Evolutionary conservation across 2,329 filamentous ascomycete genomes (phyloP), one percentile per base, ranked within the genome.

Genomic region (Penicillium occitanis): DNA sequence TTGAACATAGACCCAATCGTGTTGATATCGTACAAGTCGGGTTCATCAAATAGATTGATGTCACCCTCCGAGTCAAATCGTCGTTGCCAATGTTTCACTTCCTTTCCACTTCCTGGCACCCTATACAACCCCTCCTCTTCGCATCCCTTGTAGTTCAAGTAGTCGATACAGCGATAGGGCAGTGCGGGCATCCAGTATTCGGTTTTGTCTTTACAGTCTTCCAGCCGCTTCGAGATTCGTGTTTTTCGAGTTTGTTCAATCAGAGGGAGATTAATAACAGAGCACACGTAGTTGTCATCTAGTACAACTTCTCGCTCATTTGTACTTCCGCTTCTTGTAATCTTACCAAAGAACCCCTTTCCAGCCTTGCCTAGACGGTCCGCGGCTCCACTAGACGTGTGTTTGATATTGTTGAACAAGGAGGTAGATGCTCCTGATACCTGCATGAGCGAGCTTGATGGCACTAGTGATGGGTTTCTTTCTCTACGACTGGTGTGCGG

Each of bases 181-280:
- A 98, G 89, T 6, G 93, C 91, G 13, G 94, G 94, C 93, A 98
- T 97, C 94, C 94, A 98, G 75, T 96, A 98, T 74, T 97, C 94
- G 0, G 94, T 98, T 83, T 97, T 97, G 75, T 98, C 94, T 68
- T 90, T 87, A 10, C 93, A 97, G 68, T 91, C 88, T 74, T 96
- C 92, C 51, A 98, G 82, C 35, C 90, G 88, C 78, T 94, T 96
- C 7, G 93, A 96, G 75, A 98, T 97, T 69, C 94, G 87, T 0
- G 94, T 97, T 69, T 89, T 83, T n/a, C 94, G 88, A 6, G 93
- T 93, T 79, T 98, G 94, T 76, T 97, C 90, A 30, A 96, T 85
- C 35, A 98, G 82, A 1, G 93, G 92, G 60, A 91, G 83, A 73
- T 95, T 96, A 76, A 98, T 92, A 51, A 96, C 88, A 71, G 90